Conservation (phyloP, 345 rosid genomes). For the Syzygium aqueum region DNA sequence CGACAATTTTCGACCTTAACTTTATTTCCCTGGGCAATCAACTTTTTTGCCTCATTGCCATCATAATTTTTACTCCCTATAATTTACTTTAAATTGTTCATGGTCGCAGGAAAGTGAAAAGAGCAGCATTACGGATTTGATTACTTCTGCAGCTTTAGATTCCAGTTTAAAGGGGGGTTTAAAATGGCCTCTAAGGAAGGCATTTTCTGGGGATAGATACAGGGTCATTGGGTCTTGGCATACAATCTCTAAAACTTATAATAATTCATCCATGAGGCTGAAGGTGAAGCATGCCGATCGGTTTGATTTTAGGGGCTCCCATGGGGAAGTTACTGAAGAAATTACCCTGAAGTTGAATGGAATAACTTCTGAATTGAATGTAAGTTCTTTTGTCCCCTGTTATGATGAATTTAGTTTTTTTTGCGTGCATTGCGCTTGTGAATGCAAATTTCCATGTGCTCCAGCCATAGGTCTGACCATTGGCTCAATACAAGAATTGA, state of each 20-base stretch:
- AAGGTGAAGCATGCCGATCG: constrained; percentile 52
- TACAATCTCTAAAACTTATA: constrained; percentile 23
- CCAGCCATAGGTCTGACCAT: neutral
- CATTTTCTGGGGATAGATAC: constrained; percentile 32
- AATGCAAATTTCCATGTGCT: neutral
- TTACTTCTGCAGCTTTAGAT: constrained; percentile 48
- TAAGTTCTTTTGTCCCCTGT: neutral
- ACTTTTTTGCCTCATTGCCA: neutral
- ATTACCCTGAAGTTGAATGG: constrained; percentile 38
- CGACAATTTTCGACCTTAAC: neutral
- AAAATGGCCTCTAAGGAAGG: constrained; percentile 50
- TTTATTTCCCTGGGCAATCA: neutral
- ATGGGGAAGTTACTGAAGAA: constrained; percentile 32
- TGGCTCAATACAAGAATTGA: neutral
- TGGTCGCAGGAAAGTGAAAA: constrained; percentile 48
- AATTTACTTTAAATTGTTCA: neutral
- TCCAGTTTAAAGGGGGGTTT: constrained; percentile 59
- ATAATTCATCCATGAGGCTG: constrained; percentile 30
- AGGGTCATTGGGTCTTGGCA: constrained; percentile 40
- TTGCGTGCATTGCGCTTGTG: neutral
- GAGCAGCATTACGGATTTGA: constrained; percentile 28
- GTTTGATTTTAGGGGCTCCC: constrained; percentile 30
- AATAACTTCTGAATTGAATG: constrained; percentile 25
- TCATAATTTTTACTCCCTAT: neutral
- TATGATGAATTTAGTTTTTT: neutral